These are phyloP conservation scores for Diophrys sp. DNA, from an alignment of 73 alveolate genomes.

Conservation along the genomic window DNA sequence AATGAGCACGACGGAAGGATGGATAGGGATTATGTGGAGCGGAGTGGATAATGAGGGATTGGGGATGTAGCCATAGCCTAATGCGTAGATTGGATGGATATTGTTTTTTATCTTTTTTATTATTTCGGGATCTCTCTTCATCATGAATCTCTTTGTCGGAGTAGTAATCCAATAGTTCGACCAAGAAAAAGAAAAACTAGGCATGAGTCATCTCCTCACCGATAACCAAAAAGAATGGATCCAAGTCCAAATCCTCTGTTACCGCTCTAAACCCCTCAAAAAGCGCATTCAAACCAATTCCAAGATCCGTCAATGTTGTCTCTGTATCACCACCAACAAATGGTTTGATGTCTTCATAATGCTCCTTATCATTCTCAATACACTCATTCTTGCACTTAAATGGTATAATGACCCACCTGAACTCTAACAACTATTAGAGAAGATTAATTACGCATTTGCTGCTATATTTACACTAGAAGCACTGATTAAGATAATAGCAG, in stretches of 20 bases:
- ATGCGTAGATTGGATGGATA: not conserved
- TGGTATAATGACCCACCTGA: slow-evolving; percentile 36
- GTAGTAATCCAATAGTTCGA: slow-evolving; percentile 65
- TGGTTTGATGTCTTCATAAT: slow-evolving; percentile 54
- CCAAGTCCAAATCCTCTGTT: slow-evolving; percentile 4
- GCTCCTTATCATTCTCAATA: slow-evolving; percentile 57
- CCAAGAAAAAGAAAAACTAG: slow-evolving; percentile 23
- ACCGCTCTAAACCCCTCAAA: not conserved
- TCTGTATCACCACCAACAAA: not conserved
- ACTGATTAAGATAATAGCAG: slow-evolving; percentile 35
- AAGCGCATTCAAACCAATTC: not conserved
- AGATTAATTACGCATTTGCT: slow-evolving; percentile 25
- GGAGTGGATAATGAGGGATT: slow-evolving; percentile 39
- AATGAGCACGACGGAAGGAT: slow-evolving; percentile 57
- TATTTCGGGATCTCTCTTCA: slow-evolving; percentile 58
- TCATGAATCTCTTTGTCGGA: slow-evolving; percentile 73
- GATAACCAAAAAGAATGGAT: slow-evolving; percentile 20
- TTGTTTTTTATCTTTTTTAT: slow-evolving; percentile 51
- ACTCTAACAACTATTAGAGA: slow-evolving; percentile 10
- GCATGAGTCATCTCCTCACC: slow-evolving; percentile 15
- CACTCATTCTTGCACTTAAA: slow-evolving; percentile 31
- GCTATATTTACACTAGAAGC: slow-evolving; percentile 49
- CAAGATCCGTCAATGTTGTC: not conserved
- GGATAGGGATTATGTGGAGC: slow-evolving; percentile 61
- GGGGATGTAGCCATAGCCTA: slow-evolving; percentile 17